phyloP scores from a whole-genome alignment of 352 stramenopile genomes.

The Globisporangium rhizosaccharum region DNA sequence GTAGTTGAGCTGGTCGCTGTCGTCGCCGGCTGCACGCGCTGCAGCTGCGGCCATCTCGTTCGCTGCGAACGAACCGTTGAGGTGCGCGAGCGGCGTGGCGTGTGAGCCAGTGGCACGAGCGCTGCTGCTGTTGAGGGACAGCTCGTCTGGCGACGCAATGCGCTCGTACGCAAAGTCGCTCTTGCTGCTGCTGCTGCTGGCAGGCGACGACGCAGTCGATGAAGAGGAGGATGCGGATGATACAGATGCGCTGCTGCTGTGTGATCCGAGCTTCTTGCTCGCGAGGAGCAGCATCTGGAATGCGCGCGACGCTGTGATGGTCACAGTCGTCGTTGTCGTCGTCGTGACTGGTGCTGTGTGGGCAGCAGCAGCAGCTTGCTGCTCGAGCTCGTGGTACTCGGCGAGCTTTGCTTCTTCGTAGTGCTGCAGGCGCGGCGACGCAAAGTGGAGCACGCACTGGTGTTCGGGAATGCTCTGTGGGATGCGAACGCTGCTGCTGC shows the following conservation, averaged over 20 bases:
- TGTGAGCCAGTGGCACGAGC: neutral
- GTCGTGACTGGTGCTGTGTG: neutral
- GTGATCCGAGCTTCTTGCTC: slow-evolving; percentile 14
- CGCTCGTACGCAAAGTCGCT: neutral
- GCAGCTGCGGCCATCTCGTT: slow-evolving; percentile 21
- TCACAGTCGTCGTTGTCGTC: slow-evolving; percentile 18
- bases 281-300: slow-evolving; percentile 14
- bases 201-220: neutral
- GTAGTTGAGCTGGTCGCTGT: slow-evolving; percentile 47
- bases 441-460: slow-evolving; percentile 59
- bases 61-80: slow-evolving; percentile 13
- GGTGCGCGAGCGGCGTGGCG: neutral
- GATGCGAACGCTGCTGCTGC: slow-evolving; percentile 45
- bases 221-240: too few species aligned
- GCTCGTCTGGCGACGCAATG: neutral
- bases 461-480: slow-evolving; percentile 74
- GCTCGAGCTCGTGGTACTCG: slow-evolving; percentile 15
- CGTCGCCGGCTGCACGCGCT: slow-evolving; percentile 16
- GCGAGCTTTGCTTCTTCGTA: slow-evolving; percentile 17
- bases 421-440: slow-evolving; percentile 27
- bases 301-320: slow-evolving; percentile 15
- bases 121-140: too few species aligned
- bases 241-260: neutral
- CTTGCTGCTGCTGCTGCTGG: slow-evolving; percentile 4
- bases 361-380: neutral